Percentiles rank a stretch among this genome's conserved stretches.
These are phyloP conservation scores for Verticillium nubilum DNA, from an alignment of 2,329 filamentous ascomycete species.

Conservation along the genomic window DNA sequence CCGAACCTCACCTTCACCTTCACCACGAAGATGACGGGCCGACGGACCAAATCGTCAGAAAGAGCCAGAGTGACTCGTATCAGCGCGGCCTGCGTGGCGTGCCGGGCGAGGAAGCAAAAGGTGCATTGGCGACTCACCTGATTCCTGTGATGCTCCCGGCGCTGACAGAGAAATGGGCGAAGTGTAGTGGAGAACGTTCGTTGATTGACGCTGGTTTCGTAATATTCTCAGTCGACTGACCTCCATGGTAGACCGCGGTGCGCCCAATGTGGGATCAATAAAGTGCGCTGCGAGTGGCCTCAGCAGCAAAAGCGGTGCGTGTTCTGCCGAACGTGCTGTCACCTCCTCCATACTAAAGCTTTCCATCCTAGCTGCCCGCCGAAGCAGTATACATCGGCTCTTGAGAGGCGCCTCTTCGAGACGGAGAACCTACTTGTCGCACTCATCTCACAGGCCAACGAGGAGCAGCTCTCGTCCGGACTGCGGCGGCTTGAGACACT, in stretches of 20 bases:
- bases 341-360: too few relatives aligned
- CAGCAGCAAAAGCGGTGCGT: conserved; percentile 9
- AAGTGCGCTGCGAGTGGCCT: conserved; percentile 9
- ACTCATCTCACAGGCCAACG: background rate
- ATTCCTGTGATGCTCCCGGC: too few relatives aligned
- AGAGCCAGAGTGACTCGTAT: conserved; percentile 1
- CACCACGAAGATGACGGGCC: conserved; percentile 2
- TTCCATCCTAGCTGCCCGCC: conserved; percentile 5
- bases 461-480: conserved; percentile 1
- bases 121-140: background rate
- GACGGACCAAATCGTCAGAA: background rate
- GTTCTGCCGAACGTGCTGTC: too few relatives aligned
- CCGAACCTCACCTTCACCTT: background rate
- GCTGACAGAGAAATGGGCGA: background rate
- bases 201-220: background rate
- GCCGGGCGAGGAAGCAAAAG: conserved; percentile 9
- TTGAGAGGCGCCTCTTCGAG: conserved; percentile 7
- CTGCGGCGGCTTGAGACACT: background rate
- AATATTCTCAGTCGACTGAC: background rate
- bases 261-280: conserved; percentile 8
- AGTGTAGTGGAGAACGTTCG: conserved; percentile 10
- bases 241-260: conserved; percentile 4
- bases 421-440: conserved; percentile 5
- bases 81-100: conserved; percentile 8
- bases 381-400: conserved; percentile 6